Percentiles rank a stretch among this genome's conserved stretches.
These are phyloP conservation scores for Thermothelomyces thermophilus DNA, from an alignment of 2,329 filamentous ascomycete genomes.

Conservation along the genomic window DNA sequence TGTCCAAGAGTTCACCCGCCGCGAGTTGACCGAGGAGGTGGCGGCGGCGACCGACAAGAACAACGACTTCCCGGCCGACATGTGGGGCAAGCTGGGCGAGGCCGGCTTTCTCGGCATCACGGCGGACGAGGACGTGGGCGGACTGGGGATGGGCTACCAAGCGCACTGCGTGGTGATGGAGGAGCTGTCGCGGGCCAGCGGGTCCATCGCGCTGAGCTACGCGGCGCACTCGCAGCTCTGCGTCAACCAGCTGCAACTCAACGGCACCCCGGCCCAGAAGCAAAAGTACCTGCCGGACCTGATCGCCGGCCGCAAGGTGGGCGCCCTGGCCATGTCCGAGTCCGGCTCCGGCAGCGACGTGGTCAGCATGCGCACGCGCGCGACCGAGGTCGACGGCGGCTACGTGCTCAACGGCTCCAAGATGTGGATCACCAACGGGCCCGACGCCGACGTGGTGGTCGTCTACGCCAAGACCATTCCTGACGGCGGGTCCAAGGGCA, in stretches of 20 bases:
- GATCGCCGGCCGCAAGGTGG: constrained; percentile 72
- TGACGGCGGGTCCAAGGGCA: constrained; percentile 74
- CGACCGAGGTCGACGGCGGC: constrained; percentile 73
- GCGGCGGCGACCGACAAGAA: constrained; percentile 74
- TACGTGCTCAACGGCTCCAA: constrained; percentile 84
- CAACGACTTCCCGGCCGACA: constrained; percentile 82
- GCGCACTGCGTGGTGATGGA: constrained; percentile 95
- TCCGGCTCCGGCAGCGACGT: constrained; percentile 88
- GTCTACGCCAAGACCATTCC: constrained; percentile 97
- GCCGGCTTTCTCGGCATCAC: constrained; percentile 91
- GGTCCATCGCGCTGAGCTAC: constrained; percentile 80
- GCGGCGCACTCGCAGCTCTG: constrained; percentile 94
- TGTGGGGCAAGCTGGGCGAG: constrained; percentile 92
- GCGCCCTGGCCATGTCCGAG: constrained; percentile 92
- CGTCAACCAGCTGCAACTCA: constrained; percentile 91
- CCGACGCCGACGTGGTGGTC: constrained; percentile 84
- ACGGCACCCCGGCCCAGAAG: constrained; percentile 76
- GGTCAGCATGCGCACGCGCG: constrained; percentile 87
- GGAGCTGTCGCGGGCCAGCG: constrained; percentile 83
- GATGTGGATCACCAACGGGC: constrained; percentile 99
- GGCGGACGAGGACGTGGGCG: constrained; percentile 85
- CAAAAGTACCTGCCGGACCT: constrained; percentile 70
- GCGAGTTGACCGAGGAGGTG: constrained; percentile 79
- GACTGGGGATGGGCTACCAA: constrained; percentile 88
- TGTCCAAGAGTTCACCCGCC: constrained; percentile 81